phyloP scores from a whole-genome alignment of 2,329 filamentous ascomycete species.

The Sclerotinia sclerotiorum region DNA sequence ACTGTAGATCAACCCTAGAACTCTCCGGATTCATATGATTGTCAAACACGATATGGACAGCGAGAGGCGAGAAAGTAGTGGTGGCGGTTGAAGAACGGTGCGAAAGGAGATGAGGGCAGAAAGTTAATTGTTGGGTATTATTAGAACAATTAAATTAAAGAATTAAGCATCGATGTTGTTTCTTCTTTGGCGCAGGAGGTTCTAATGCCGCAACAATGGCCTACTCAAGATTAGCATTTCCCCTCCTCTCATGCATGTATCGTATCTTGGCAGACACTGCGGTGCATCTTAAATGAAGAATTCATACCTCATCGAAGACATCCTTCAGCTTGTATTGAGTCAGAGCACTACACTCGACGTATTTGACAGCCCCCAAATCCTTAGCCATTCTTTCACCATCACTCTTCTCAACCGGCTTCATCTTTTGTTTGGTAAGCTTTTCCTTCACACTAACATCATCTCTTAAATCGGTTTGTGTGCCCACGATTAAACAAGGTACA shows the following conservation, averaged over 20 bases:
- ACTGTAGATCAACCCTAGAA: background rate
- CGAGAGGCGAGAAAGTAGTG: constrained; percentile 2
- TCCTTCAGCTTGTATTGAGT: constrained; percentile 99
- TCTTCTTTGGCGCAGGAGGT: constrained; percentile 80
- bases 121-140: constrained; percentile 7
- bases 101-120: constrained; percentile 6
- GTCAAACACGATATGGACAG: constrained; percentile 9
- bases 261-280: constrained; percentile 5
- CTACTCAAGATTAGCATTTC: constrained; percentile 51
- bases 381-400: constrained; percentile 96
- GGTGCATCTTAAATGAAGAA: background rate
- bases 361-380: constrained; percentile 96
- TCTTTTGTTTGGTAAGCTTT: constrained; percentile 94
- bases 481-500: constrained; percentile 95
- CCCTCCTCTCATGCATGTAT: constrained; percentile 69
- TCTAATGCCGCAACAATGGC: constrained; percentile 95
- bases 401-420: constrained; percentile 87
- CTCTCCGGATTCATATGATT: constrained; percentile 5
- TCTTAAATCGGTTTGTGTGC: constrained; percentile 93
- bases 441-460: constrained; percentile 85
- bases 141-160: constrained; percentile 48
- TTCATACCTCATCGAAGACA: constrained; percentile 92
- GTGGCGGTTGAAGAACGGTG: background rate
- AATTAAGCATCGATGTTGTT: constrained; percentile 66
- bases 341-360: constrained; percentile 96